Conservation (phyloP, 2,329 filamentous ascomycete genomes). For the Fusarium robinianum region DNA sequence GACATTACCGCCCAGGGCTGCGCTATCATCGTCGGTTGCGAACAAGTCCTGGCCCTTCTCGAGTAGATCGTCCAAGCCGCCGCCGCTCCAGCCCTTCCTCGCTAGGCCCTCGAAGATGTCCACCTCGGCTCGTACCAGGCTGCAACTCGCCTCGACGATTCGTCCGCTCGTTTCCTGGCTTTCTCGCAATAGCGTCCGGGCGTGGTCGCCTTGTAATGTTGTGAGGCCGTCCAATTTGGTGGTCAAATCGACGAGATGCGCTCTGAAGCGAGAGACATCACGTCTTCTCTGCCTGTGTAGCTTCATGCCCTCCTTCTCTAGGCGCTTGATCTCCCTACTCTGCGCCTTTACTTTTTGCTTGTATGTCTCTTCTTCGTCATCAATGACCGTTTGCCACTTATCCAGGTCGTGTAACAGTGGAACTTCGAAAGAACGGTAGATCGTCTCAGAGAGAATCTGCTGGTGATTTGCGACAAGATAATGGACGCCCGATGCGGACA, state of each 20-base stretch:
- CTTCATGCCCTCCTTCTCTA: constrained; percentile 68
- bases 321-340: constrained; percentile 62
- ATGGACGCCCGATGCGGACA: constrained; percentile 67
- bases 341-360: constrained; percentile 58
- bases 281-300: constrained; percentile 63
- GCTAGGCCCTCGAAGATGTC: constrained; percentile 71
- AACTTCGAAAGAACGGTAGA: constrained; percentile 70
- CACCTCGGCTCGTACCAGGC: constrained; percentile 68
- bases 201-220: constrained; percentile 62
- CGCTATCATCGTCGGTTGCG: constrained; percentile 47
- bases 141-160: constrained; percentile 68
- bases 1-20: constrained; percentile 40
- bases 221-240: constrained; percentile 66
- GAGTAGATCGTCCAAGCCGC: constrained; percentile 67
- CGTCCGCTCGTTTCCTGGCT: constrained; percentile 66
- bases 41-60: constrained; percentile 68
- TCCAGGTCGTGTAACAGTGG: constrained; percentile 71
- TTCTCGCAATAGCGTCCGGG: constrained; percentile 62
- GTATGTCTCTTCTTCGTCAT: constrained; percentile 67
- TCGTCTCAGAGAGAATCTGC: constrained; percentile 70
- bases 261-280: constrained; percentile 65
- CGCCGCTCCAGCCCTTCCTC: constrained; percentile 69
- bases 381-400: constrained; percentile 64
- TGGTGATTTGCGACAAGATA: constrained; percentile 72
- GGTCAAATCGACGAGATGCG: constrained; percentile 67